Evolutionary conservation across 1,284 basidiomycete genomes (phyloP).

Genomic region (Apiotrichum porosum): DNA sequence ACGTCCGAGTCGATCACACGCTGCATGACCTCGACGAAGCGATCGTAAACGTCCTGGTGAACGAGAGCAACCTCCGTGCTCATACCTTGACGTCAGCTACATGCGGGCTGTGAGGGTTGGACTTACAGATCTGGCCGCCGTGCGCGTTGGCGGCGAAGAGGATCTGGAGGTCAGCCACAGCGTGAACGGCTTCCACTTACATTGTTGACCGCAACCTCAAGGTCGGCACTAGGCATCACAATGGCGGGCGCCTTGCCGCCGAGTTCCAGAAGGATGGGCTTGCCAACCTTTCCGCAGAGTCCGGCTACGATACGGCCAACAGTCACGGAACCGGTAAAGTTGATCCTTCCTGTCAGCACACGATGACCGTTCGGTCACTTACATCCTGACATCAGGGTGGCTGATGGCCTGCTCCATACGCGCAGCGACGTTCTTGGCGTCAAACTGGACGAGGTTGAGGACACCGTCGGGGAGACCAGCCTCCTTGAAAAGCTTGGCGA

Average conservation of each 20-base stretch:
- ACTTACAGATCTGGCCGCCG: too few species aligned
- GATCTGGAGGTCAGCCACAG: too few species aligned
- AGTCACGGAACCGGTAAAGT: not conserved
- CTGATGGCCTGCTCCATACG: too few species aligned
- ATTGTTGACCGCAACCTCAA: not conserved
- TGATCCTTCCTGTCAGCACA: not conserved
- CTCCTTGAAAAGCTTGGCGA: not conserved
- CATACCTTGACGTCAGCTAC: too few species aligned
- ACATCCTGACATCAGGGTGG: not conserved
- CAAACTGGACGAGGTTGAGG: not conserved
- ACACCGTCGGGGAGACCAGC: not conserved
- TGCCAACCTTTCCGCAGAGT: not conserved
- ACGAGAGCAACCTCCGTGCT: too few species aligned
- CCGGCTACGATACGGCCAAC: not conserved
- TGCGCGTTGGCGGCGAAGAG: too few species aligned
- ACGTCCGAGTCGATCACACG: too few species aligned
- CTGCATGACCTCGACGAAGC: too few species aligned
- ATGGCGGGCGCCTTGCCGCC: not conserved
- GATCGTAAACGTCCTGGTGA: too few species aligned
- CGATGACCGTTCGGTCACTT: not conserved
- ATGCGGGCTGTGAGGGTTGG: conserved; percentile 74
- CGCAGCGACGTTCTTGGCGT: not conserved
- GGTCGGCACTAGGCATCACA: not conserved
- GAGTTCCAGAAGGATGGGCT: not conserved
- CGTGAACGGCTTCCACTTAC: too few species aligned